phyloP scores from a whole-genome alignment of 495 filamentous ascomycete species.

The Lichenothelia convexa region DNA sequence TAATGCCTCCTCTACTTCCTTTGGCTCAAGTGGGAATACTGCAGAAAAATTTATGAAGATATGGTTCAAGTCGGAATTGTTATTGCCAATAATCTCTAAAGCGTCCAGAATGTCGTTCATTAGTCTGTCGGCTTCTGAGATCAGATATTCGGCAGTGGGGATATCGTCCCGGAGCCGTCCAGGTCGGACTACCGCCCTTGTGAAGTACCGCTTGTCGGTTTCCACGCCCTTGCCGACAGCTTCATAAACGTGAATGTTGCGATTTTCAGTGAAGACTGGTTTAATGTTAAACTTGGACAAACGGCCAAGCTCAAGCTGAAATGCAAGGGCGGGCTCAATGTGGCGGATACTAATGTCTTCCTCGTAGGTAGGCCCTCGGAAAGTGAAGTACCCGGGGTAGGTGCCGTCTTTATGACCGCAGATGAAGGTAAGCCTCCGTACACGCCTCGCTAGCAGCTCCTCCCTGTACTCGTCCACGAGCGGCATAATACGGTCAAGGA shows the following conservation, averaged over 20 bases:
- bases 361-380: slow-evolving; percentile 74
- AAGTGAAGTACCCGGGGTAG: slow-evolving; percentile 94
- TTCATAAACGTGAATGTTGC: slow-evolving; percentile 97
- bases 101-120: slow-evolving; percentile 97
- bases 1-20: slow-evolving; percentile 85
- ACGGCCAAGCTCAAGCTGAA: slow-evolving; percentile 90
- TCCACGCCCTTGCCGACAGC: slow-evolving; percentile 84
- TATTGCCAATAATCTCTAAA: slow-evolving; percentile 94
- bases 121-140: slow-evolving; percentile 87
- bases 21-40: slow-evolving; percentile 78
- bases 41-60: slow-evolving; percentile 99
- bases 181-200: slow-evolving; percentile 79
- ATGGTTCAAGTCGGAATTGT: slow-evolving; percentile 98
- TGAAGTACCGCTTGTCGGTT: slow-evolving; percentile 95
- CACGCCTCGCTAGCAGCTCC: slow-evolving; percentile 58
- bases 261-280: slow-evolving; percentile 95
- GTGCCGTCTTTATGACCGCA: slow-evolving; percentile 88
- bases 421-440: slow-evolving; percentile 88
- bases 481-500: slow-evolving; percentile 50
- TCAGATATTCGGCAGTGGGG: slow-evolving; percentile 90
- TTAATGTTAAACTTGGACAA: slow-evolving; percentile 94
- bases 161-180: slow-evolving; percentile 92
- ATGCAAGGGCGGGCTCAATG: slow-evolving; percentile 85
- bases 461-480: slow-evolving; percentile 68
- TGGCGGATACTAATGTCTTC: slow-evolving; percentile 95